phyloP scores from a whole-genome alignment of 2,329 filamentous ascomycete species.

The Claviceps africana region DNA sequence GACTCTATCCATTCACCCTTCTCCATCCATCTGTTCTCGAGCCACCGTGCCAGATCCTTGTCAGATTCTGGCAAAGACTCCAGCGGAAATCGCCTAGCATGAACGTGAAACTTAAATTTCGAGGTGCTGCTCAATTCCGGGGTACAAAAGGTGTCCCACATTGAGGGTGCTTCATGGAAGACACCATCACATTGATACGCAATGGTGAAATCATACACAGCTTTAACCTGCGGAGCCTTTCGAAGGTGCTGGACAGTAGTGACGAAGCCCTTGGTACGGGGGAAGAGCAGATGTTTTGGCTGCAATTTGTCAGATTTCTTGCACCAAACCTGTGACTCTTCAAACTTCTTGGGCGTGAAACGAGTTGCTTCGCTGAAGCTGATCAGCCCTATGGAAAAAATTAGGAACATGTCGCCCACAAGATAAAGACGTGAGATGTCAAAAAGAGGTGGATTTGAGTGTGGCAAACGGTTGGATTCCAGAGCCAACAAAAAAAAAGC shows the following conservation, averaged over 20 bases:
- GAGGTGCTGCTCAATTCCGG: conserved; percentile 23
- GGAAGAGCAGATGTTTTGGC: conserved; percentile 44
- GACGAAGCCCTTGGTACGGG: conserved; percentile 46
- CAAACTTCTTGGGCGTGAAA: conserved; percentile 39
- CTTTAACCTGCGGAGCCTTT: conserved; percentile 34
- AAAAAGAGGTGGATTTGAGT: background rate
- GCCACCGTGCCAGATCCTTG: conserved; percentile 34
- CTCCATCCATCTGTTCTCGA: conserved; percentile 38
- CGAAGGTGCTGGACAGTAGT: conserved; percentile 42
- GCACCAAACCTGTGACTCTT: conserved; percentile 38
- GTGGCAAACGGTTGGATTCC: background rate
- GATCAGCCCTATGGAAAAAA: conserved; percentile 37
- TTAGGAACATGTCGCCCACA: background rate
- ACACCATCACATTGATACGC: conserved; percentile 31
- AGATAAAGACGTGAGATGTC: too few species aligned
- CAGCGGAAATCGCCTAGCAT: conserved; percentile 33
- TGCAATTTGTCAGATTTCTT: conserved; percentile 32
- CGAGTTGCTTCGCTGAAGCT: conserved; percentile 51
- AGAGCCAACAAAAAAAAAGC: too few species aligned
- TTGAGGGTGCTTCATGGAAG: conserved; percentile 33
- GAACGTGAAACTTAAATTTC: conserved; percentile 34
- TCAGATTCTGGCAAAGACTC: conserved; percentile 33
- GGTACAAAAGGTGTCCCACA: conserved; percentile 37
- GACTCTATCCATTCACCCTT: conserved; percentile 37
- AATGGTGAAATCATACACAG: conserved; percentile 42